A percentile compares a stretch with the other conserved stretches of the same genome.
phyloP scores from a whole-genome alignment of 345 rosid species.

The Pseudoturritis turrita region DNA sequence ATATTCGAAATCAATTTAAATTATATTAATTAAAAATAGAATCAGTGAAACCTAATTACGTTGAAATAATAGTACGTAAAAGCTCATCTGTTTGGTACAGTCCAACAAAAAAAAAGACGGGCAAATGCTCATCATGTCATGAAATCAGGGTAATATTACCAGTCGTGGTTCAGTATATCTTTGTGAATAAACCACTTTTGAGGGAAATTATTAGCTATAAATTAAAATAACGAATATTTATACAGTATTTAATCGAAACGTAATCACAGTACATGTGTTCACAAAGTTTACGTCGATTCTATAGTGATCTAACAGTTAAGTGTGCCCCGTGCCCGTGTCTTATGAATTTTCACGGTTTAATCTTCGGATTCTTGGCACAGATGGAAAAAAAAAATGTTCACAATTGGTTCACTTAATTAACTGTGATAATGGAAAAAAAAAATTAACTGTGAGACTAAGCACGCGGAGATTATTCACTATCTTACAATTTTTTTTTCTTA shows the following conservation, averaged over 20 bases:
- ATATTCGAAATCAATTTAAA: background rate
- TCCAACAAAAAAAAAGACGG: too few species aligned
- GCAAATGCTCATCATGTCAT: background rate
- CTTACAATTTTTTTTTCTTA: background rate
- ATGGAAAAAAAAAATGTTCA: too few species aligned
- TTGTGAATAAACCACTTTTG: background rate
- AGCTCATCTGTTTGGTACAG: background rate
- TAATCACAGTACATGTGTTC: background rate
- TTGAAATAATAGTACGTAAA: background rate
- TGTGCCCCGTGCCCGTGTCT: background rate
- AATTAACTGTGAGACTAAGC: too few species aligned
- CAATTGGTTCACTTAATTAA: too few species aligned
- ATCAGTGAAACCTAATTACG: too few species aligned
- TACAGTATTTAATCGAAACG: background rate
- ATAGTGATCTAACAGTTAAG: background rate
- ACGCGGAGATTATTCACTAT: background rate
- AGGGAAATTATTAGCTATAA: background rate
- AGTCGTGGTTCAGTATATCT: background rate
- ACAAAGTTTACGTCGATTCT: background rate
- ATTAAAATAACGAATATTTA: too few species aligned
- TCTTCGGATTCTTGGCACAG: background rate
- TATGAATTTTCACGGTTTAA: background rate
- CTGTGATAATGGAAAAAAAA: too few species aligned
- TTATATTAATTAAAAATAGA: background rate
- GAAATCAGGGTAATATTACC: background rate